Conservation (phyloP, 495 filamentous ascomycete genomes). For the Hypomontagnella submonticulosa region DNA sequence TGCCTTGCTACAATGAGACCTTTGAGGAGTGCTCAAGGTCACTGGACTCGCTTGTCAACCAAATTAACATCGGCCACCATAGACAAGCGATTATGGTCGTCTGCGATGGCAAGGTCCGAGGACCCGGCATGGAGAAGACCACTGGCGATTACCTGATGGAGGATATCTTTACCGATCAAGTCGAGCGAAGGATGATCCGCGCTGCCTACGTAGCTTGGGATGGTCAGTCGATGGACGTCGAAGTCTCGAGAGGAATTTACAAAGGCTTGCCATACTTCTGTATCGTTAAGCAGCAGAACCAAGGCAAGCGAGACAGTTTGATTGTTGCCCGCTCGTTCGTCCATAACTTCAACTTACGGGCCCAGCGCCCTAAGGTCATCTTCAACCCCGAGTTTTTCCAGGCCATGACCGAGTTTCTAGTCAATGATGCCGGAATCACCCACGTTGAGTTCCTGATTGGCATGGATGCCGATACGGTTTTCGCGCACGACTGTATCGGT, state of each 20-base stretch:
- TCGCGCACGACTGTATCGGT: conserved; percentile 41
- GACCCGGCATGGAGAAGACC: conserved; percentile 74
- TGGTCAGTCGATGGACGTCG: conserved; percentile 77
- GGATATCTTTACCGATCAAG: conserved; percentile 73
- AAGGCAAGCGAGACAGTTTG: conserved; percentile 82
- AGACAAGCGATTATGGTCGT: conserved; percentile 78
- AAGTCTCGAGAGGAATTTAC: conserved; percentile 79
- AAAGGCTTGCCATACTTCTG: conserved; percentile 69
- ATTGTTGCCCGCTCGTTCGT: conserved; percentile 82
- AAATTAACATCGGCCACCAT: conserved; percentile 44
- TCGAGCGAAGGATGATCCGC: conserved; percentile 70
- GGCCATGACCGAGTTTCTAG: conserved; percentile 38
- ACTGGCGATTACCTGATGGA: conserved; percentile 75
- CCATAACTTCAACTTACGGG: conserved; percentile 71
- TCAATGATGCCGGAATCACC: conserved; percentile 36
- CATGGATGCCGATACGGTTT: conserved; percentile 51
- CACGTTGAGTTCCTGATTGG: conserved; percentile 45
- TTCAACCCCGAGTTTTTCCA: conserved; percentile 44
- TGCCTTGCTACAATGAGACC: conserved; percentile 52
- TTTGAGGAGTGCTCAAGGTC: conserved; percentile 44
- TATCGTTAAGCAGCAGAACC: conserved; percentile 75
- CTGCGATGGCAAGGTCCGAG: conserved; percentile 81
- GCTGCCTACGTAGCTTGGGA: conserved; percentile 70
- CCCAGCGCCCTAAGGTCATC: conserved; percentile 34
- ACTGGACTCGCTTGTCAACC: conserved; percentile 48